Conservation (phyloP, 306 rosid species). For the Acacia confusa region DNA sequence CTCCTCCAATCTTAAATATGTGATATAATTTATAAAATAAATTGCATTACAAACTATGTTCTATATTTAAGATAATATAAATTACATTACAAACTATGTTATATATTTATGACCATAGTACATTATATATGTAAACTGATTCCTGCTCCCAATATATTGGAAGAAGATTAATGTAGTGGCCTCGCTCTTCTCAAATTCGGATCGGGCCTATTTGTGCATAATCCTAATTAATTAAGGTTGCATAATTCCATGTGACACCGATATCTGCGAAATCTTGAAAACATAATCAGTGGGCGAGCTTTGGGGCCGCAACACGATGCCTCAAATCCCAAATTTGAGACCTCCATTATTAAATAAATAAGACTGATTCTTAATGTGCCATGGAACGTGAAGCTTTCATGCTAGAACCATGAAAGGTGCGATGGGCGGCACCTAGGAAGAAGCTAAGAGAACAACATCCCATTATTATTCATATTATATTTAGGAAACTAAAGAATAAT, state of each 20-base stretch:
- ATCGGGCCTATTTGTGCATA: neutral
- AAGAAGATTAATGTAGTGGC: neutral
- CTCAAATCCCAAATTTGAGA: neutral
- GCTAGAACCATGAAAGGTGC: conserved; percentile 30
- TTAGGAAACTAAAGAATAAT: neutral
- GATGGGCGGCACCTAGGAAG: conserved; percentile 43
- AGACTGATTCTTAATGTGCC: neutral
- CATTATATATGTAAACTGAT: neutral
- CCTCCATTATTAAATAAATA: neutral
- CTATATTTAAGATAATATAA: no score
- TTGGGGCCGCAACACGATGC: conserved; percentile 14
- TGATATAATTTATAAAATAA: no score
- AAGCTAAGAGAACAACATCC: conserved; percentile 20
- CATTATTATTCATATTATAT: neutral
- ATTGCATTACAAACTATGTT: no score
- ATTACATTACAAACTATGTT: no score
- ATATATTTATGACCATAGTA: no score
- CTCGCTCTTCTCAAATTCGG: neutral
- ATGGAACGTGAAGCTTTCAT: conserved; percentile 39
- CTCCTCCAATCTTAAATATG: no score
- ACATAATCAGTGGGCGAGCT: neutral
- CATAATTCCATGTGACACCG: neutral
- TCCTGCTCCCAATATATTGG: conserved; percentile 26
- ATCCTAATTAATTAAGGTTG: neutral
- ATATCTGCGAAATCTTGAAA: neutral